Base-by-base conservation (phyloP, 2,329 filamentous ascomycete species). In the Aspergillus fischeri region DNA sequence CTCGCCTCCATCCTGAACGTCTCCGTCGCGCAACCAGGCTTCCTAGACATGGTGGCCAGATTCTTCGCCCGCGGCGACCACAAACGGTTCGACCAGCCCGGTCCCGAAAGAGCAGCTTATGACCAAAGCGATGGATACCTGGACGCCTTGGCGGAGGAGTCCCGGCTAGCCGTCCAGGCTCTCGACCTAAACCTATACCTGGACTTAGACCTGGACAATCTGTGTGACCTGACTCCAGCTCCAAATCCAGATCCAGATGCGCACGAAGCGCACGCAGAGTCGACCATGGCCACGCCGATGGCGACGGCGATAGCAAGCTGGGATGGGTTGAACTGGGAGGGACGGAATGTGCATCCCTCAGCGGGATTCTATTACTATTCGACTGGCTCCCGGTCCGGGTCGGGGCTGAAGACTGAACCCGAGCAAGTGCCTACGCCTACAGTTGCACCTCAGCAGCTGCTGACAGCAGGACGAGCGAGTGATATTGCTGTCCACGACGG, bases 31-130 rank as follows among this genome's bases (percentile, higher is more conserved):
- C 48, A 60, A 11, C 25, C 25, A 2, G 57, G 29, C 6, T 60
- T 60, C 35, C 24, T 57, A 4, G 41, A 57, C 6, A 38, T 51
- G 10, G 27, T 60, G 1, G 54, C 54, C 10, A 27, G 49, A 2
- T 62, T 62, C 20, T 62, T 55, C 14, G 54, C 60, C 5, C 57
- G 57, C 35, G 58, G 60, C 2, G 58, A 60, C 41, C 55, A 60
- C 32, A 48, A 44, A 14, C 52, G 52, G 8, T 60, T 52, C 52
- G 21, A 17, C 11, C 59, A 60, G 41, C 59, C 56, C 9, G 51
- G 42, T 1, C 27, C 41, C 2, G 41, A 44, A 44, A 9, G 3
- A 24, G 44, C n/a, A 24, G 20, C 9, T 9, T 20, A 21, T 8
- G 21, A 24, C n/a, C 21, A 24, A 10, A 17, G n/a, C 1, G 42